Conservation (phyloP, 495 filamentous ascomycete species). For the Chaetomidium leptoderma region DNA sequence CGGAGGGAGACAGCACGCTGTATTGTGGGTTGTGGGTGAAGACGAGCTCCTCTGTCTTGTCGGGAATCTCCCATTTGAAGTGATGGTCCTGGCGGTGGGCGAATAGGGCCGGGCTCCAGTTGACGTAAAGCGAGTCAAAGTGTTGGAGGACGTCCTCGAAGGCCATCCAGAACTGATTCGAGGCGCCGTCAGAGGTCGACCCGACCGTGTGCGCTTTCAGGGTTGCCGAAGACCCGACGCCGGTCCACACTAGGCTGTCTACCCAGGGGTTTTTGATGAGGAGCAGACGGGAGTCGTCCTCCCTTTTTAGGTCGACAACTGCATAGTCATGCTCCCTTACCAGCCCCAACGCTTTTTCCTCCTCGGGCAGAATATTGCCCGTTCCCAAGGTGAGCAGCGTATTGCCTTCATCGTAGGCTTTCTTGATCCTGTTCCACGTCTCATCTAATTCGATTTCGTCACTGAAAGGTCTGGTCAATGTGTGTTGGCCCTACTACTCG, state of each 20-base stretch:
- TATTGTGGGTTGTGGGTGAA: constrained; percentile 84
- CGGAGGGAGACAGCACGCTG: constrained; percentile 52
- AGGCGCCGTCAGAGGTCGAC: constrained; percentile 29
- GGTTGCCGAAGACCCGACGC: constrained; percentile 30
- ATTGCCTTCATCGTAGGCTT: constrained; percentile 70
- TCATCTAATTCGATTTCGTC: constrained; percentile 70
- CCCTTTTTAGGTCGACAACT: constrained; percentile 71
- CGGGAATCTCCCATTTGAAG: constrained; percentile 76
- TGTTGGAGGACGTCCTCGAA: constrained; percentile 78
- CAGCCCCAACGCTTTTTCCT: constrained; percentile 76
- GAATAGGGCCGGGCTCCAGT: constrained; percentile 93
- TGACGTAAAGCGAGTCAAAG: constrained; percentile 92
- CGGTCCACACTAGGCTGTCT: constrained; percentile 65
- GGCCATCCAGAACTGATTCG: constrained; percentile 89
- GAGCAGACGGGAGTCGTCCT: constrained; percentile 54
- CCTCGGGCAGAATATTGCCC: constrained; percentile 64
- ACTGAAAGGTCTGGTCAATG: constrained; percentile 23
- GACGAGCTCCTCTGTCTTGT: constrained; percentile 53
- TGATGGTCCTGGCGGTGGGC: constrained; percentile 77
- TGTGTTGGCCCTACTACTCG: too few relatives aligned
- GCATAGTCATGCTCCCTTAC: constrained; percentile 92
- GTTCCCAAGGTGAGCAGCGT: constrained; percentile 89
- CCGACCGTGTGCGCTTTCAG: constrained; percentile 23
- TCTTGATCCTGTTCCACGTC: constrained; percentile 74
- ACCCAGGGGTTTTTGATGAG: constrained; percentile 97